A percentile compares a stretch with the other conserved stretches of the same genome.
Conservation (phyloP, 2,329 filamentous ascomycete species). For the Fusarium piperis region DNA sequence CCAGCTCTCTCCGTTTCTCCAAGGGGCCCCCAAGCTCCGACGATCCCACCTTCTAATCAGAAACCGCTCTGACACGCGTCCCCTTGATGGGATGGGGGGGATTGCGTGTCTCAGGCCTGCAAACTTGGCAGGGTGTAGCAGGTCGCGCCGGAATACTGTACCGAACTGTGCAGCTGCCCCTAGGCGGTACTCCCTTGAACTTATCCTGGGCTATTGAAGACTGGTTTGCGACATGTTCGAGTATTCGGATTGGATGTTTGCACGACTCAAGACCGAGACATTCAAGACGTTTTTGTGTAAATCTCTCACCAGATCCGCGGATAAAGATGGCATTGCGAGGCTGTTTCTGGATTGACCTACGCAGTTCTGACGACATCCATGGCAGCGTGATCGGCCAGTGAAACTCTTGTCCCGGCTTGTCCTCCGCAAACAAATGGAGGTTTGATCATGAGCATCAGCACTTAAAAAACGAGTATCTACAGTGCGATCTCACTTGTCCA, state of each 20-base stretch:
- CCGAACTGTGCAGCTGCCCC: neutral
- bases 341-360: neutral
- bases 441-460: neutral
- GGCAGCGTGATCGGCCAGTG: neutral
- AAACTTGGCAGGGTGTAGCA: neutral
- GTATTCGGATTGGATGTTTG: slow-evolving; percentile 7
- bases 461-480: neutral
- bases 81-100: slow-evolving; percentile 5
- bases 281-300: neutral
- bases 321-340: neutral
- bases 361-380: neutral
- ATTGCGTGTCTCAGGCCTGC: slow-evolving; percentile 26
- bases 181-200: slow-evolving; percentile 5
- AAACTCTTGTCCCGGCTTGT: neutral
- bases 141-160: slow-evolving; percentile 10
- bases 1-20: neutral
- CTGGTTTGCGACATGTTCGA: slow-evolving; percentile 2
- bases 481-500: neutral
- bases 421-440: neutral
- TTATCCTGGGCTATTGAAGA: slow-evolving; percentile 5
- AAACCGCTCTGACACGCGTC: slow-evolving; percentile 41
- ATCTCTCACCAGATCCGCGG: neutral
- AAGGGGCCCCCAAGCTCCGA: neutral
- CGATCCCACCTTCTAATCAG: slow-evolving; percentile 18
- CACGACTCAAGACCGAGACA: slow-evolving; percentile 9